These are phyloP conservation scores for Solanum commersonii DNA, from an alignment of 257 asterid genomes.

Conservation along the genomic window DNA sequence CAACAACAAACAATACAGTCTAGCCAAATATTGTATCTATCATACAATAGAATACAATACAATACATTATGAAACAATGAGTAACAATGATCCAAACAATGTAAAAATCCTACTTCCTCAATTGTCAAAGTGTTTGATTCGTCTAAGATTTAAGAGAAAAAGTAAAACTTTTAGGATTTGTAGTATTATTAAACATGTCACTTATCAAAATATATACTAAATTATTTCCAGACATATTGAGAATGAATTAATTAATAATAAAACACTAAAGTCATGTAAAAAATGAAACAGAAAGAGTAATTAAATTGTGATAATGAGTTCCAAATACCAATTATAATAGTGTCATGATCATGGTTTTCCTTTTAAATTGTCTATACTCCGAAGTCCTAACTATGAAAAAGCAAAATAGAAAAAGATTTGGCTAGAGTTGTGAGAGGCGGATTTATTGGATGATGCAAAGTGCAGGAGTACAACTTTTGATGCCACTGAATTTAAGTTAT, in stretches of 20 bases:
- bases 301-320: background rate
- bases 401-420: background rate
- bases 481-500: background rate
- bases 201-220: background rate
- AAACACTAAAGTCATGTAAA: background rate
- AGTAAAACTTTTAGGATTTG: background rate
- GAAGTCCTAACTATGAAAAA: background rate
- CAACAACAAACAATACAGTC: no score
- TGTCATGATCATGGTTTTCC: background rate
- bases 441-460: background rate
- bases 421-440: background rate
- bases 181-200: background rate
- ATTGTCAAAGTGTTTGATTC: background rate
- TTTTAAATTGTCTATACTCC: background rate
- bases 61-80: no score
- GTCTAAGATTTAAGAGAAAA: background rate
- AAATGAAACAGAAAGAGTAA: background rate
- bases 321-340: background rate
- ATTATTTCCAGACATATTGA: background rate
- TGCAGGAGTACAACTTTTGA: background rate
- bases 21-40: no score
- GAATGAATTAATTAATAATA: background rate
- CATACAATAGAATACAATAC: no score
- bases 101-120: no score
- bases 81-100: no score